These are phyloP conservation scores for Diaporthe batatas DNA, from an alignment of 2,329 filamentous ascomycete species.

Conservation along the genomic window DNA sequence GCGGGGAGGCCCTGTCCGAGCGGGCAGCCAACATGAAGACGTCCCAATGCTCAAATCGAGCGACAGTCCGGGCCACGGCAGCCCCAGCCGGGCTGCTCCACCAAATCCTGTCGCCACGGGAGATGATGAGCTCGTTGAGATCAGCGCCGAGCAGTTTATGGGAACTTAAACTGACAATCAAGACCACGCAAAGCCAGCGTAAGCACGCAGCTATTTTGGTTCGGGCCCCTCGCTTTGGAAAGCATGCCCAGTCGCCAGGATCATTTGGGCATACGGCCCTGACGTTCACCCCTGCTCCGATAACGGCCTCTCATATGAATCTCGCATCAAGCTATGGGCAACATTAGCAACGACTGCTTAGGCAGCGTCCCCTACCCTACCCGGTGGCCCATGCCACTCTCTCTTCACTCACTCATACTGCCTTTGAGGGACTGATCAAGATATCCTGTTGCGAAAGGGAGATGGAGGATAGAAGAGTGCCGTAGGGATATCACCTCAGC, in stretches of 20 bases:
- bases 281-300: too few relatives aligned
- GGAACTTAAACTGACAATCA: neutral
- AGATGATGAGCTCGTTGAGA: neutral
- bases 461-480: too few relatives aligned
- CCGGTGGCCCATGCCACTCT: too few relatives aligned
- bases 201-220: neutral
- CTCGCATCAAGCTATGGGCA: too few relatives aligned
- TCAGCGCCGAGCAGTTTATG: neutral
- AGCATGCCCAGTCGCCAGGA: neutral
- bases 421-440: too few relatives aligned
- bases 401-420: too few relatives aligned
- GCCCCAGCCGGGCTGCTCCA: neutral
- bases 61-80: neutral
- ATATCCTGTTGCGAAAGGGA: too few relatives aligned
- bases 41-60: neutral
- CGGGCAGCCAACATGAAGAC: neutral
- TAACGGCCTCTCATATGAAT: too few relatives aligned
- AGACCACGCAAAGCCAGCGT: neutral
- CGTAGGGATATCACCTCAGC: too few relatives aligned
- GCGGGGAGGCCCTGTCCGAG: neutral
- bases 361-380: too few relatives aligned
- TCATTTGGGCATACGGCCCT: neutral
- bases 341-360: too few relatives aligned
- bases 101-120: neutral
- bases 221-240: neutral